Evolutionary conservation across 2,329 filamentous ascomycete species (phyloP).

Genomic region (Cordyceps fumosorosea): DNA sequence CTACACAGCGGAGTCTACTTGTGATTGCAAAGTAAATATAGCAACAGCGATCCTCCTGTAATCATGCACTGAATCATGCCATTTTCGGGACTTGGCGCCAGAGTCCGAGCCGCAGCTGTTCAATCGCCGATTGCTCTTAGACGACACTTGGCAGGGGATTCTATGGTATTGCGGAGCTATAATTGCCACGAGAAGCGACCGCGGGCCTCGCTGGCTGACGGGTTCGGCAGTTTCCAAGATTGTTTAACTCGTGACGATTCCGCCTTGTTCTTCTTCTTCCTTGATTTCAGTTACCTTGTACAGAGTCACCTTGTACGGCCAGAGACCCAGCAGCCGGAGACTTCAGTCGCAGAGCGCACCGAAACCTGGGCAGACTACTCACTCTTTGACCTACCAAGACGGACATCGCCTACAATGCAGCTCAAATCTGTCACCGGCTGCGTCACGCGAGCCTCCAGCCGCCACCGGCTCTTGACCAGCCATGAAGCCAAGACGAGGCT

Average conservation of each 20-base stretch:
- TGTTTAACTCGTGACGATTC: not conserved
- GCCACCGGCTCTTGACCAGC: not conserved
- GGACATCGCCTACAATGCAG: not conserved
- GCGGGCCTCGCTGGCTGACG: not conserved
- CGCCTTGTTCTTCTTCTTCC: not conserved
- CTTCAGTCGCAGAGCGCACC: too few relatives aligned
- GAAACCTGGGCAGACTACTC: not conserved
- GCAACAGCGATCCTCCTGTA: not conserved
- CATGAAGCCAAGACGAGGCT: not conserved
- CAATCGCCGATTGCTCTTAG: not conserved
- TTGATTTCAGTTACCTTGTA: not conserved
- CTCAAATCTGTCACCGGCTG: not conserved
- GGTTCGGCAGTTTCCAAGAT: not conserved
- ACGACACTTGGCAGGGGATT: not conserved
- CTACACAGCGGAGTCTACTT: not conserved
- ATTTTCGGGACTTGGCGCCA: not conserved
- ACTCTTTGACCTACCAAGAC: not conserved
- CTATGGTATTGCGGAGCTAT: not conserved
- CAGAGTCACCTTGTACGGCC: not conserved
- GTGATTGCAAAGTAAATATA: not conserved
- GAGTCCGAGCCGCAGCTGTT: not conserved
- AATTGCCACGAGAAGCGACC: not conserved
- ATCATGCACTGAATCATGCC: not conserved
- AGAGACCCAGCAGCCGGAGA: not conserved
- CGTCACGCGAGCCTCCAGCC: not conserved